A percentile compares a stretch with the other conserved stretches of the same genome.
Evolutionary conservation across 1,139 yeast species (phyloP).

Genomic region (Kurtzmaniella quercitrusa): DNA sequence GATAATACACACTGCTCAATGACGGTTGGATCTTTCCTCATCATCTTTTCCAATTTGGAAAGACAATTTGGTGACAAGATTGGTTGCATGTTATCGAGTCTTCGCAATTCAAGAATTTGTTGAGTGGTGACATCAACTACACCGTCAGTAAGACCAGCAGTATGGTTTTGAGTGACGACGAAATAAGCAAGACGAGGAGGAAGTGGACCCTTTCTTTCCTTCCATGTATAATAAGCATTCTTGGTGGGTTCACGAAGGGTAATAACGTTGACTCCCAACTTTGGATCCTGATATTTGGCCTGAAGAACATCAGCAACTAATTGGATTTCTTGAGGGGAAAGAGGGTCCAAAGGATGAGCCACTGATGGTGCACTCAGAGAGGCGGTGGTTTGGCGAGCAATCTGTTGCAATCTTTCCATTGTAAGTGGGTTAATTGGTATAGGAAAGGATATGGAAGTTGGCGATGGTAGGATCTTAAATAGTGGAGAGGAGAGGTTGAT

Average conservation of each 20-base stretch:
- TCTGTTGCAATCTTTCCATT: slow-evolving; percentile 68
- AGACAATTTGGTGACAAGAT: slow-evolving; percentile 70
- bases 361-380: slow-evolving; percentile 48
- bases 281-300: slow-evolving; percentile 37
- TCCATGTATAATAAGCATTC: slow-evolving; percentile 59
- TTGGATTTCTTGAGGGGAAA: slow-evolving; percentile 53
- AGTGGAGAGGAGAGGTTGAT: not conserved
- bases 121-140: slow-evolving; percentile 52
- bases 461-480: not conserved
- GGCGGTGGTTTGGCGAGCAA: slow-evolving; percentile 60
- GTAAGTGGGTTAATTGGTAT: not conserved
- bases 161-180: slow-evolving; percentile 57
- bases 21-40: slow-evolving; percentile 65
- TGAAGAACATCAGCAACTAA: slow-evolving; percentile 28
- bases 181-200: slow-evolving; percentile 69
- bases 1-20: slow-evolving; percentile 68
- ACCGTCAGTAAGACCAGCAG: slow-evolving; percentile 66
- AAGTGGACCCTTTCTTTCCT: slow-evolving; percentile 51
- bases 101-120: slow-evolving; percentile 42
- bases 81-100: slow-evolving; percentile 63
- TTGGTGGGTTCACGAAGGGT: slow-evolving; percentile 71
- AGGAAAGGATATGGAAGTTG: not conserved
- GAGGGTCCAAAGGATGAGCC: slow-evolving; percentile 70
- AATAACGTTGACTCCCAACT: slow-evolving; percentile 59
- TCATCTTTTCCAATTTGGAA: slow-evolving; percentile 55